A percentile compares a stretch with the other conserved stretches of the same genome.
Conservation (phyloP, 2,329 filamentous ascomycete genomes). For the Alternaria sp. region DNA sequence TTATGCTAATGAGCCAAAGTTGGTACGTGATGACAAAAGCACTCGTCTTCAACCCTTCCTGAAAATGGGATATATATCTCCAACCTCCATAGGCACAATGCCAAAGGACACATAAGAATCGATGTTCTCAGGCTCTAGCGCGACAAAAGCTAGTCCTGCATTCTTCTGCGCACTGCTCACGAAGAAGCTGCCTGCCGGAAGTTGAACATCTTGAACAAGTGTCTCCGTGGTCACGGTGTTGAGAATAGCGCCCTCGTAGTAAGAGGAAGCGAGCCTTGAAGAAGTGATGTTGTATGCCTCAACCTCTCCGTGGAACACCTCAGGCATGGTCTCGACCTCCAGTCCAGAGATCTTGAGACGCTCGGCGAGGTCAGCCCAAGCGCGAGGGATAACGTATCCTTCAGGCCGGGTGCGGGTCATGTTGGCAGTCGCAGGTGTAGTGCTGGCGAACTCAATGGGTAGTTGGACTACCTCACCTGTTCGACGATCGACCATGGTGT, state of each 20-base stretch:
- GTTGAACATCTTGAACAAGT: slow-evolving; percentile 30
- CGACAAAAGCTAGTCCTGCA: slow-evolving; percentile 47
- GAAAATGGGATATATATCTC: slow-evolving; percentile 48
- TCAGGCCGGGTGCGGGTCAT: slow-evolving; percentile 44
- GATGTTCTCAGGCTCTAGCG: slow-evolving; percentile 51
- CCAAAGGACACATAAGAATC: slow-evolving; percentile 50
- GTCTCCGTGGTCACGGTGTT: slow-evolving; percentile 44
- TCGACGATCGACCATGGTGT: slow-evolving; percentile 45
- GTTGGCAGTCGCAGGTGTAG: slow-evolving; percentile 47
- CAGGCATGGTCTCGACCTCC: slow-evolving; percentile 39
- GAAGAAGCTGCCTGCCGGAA: slow-evolving; percentile 47
- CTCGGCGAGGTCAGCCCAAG: slow-evolving; percentile 46
- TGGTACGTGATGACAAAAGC: not conserved
- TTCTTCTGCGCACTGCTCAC: slow-evolving; percentile 50
- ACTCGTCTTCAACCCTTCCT: slow-evolving; percentile 22
- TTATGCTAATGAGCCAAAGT: no score
- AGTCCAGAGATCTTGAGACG: slow-evolving; percentile 46
- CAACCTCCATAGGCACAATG: slow-evolving; percentile 47
- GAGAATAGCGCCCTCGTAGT: slow-evolving; percentile 47
- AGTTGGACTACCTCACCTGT: slow-evolving; percentile 44
- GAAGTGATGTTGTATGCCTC: slow-evolving; percentile 48
- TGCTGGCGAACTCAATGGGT: slow-evolving; percentile 45
- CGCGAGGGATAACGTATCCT: slow-evolving; percentile 49
- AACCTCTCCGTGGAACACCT: slow-evolving; percentile 41
- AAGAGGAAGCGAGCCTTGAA: slow-evolving; percentile 34